These are phyloP conservation scores for Vanderwaltozyma tropicalis DNA, from an alignment of 805 yeast genomes.

Conservation along the genomic window DNA sequence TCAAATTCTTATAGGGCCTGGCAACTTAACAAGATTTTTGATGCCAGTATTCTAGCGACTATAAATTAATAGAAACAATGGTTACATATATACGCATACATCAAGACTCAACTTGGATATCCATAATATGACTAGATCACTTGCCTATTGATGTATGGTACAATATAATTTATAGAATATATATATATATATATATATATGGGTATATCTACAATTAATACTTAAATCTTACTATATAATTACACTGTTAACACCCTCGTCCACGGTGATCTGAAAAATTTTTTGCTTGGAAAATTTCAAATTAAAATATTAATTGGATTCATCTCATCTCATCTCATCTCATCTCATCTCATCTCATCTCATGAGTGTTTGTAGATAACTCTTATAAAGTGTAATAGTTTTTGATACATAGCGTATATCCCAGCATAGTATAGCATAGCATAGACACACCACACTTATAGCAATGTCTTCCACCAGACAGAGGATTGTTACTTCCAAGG, in stretches of 20 bases:
- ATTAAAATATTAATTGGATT: background rate
- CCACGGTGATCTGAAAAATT: background rate
- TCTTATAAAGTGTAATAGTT: background rate
- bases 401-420: background rate
- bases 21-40: too few species aligned
- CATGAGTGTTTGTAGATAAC: background rate
- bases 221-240: too few species aligned
- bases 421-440: background rate
- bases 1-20: too few species aligned
- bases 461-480: slow-evolving; percentile 65
- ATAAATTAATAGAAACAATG: too few species aligned
- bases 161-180: too few species aligned
- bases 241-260: background rate
- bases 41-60: too few species aligned
- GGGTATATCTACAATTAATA: background rate
- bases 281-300: background rate
- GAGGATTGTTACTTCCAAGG: slow-evolving; percentile 53
- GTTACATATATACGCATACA: too few species aligned
- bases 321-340: slow-evolving; percentile 4
- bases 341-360: background rate
- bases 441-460: background rate
- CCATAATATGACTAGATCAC: too few species aligned
- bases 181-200: too few species aligned
- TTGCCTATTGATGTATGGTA: too few species aligned
- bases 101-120: too few species aligned